phyloP scores from a whole-genome alignment of 257 asterid species.

The Solanum sparsipilum region DNA sequence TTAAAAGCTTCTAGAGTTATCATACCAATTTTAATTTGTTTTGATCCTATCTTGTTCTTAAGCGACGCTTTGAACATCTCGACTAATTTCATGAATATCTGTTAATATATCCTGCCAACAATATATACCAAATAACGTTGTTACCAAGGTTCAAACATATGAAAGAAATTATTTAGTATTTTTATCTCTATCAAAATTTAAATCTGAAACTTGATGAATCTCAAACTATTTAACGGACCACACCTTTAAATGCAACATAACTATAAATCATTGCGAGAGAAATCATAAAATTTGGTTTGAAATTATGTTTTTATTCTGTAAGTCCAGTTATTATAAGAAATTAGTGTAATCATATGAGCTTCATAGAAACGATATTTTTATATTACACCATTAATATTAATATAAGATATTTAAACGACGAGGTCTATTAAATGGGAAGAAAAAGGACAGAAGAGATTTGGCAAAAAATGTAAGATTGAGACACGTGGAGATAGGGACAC shows the following conservation, averaged over 20 bases:
- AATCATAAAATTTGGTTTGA: not conserved
- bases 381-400: not conserved
- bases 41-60: not conserved
- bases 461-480: not conserved
- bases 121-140: too few relatives aligned
- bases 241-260: too few relatives aligned
- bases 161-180: not conserved
- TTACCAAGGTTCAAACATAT: not conserved
- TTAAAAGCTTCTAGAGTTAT: not conserved
- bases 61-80: rapidly evolving
- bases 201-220: rapidly evolving
- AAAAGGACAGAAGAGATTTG: not conserved
- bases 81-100: not conserved
- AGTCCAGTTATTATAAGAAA: not conserved
- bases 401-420: not conserved
- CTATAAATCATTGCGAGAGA: not conserved
- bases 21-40: not conserved
- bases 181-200: too few relatives aligned
- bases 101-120: rapidly evolving
- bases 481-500: not conserved
- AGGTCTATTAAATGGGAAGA: not conserved
- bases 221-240: too few relatives aligned
- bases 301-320: not conserved
- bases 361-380: not conserved
- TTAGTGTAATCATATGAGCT: not conserved